phyloP scores from a whole-genome alignment of 371 early-diverging fungal genomes.

The Lichtheimia ramosa region DNA sequence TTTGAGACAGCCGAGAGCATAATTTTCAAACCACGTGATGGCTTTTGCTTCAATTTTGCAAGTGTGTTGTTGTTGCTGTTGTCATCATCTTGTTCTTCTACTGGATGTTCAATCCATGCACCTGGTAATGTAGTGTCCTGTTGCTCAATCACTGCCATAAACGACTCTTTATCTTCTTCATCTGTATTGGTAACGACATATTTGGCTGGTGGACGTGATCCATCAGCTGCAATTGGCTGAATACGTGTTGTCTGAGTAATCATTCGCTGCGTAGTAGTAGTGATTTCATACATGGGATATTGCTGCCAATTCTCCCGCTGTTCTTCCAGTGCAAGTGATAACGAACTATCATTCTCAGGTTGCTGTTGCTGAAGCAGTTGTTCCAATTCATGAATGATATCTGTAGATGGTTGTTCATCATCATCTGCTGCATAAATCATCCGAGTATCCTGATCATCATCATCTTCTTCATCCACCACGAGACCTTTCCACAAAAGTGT shows the following conservation, averaged over 20 bases:
- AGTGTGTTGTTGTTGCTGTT: not conserved
- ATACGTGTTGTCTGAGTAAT: constrained; percentile 41
- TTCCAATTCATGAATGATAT: constrained; percentile 45
- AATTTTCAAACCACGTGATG: constrained; percentile 12
- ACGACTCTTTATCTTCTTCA: constrained; percentile 39
- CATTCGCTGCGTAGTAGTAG: constrained; percentile 32
- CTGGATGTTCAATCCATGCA: constrained; percentile 16
- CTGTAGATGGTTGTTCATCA: constrained; percentile 9
- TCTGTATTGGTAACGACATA: constrained; percentile 37
- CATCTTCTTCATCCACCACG: constrained; percentile 43
- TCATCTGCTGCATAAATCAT: constrained; percentile 35
- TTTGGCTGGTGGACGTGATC: constrained; percentile 21
- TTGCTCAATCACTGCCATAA: constrained; percentile 37
- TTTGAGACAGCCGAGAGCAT: constrained; percentile 60
- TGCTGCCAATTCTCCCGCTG: not conserved
- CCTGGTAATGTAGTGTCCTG: constrained; percentile 6
- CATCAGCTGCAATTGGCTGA: constrained; percentile 33
- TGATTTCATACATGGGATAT: constrained; percentile 41
- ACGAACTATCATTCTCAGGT: constrained; percentile 5
- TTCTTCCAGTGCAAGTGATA: not conserved
- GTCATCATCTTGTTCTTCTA: not conserved
- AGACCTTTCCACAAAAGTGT: constrained; percentile 57
- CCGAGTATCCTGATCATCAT: constrained; percentile 42
- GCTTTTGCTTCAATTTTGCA: not conserved
- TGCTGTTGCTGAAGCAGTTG: constrained; percentile 21